A percentile compares a stretch with the other conserved stretches of the same genome.
These are phyloP conservation scores for Nitzschia sp. DNA, from an alignment of 108 stramenopile species.

Conservation along the genomic window DNA sequence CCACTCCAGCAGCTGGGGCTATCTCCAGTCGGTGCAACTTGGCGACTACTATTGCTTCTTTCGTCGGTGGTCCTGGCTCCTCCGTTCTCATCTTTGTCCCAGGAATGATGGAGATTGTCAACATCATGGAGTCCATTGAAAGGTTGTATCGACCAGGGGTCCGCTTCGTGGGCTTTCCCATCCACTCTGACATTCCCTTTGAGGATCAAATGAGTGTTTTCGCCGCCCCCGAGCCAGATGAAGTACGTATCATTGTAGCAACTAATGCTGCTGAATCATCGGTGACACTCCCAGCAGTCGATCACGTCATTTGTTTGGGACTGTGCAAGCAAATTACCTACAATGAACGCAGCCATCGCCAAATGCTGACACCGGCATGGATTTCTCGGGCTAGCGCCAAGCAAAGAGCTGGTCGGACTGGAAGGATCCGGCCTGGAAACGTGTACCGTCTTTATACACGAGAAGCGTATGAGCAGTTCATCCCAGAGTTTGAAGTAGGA, in stretches of 20 bases:
- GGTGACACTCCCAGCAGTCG: slow-evolving; percentile 94
- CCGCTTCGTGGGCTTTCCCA: slow-evolving; percentile 69
- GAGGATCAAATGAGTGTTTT: slow-evolving; percentile 92
- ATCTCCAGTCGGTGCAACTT: slow-evolving; percentile 53
- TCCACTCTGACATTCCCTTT: slow-evolving; percentile 91
- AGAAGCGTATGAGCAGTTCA: slow-evolving; percentile 52
- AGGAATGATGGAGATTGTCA: slow-evolving; percentile 92
- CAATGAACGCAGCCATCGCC: slow-evolving; percentile 66
- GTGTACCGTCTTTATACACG: slow-evolving; percentile 88
- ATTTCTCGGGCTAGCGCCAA: slow-evolving; percentile 85
- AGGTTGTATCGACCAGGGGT: slow-evolving; percentile 45
- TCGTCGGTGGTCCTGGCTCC: slow-evolving; percentile 62
- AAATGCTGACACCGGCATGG: slow-evolving; percentile 84
- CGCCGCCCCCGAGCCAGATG: slow-evolving; percentile 50
- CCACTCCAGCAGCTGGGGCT: slow-evolving; percentile 39
- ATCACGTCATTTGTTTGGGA: slow-evolving; percentile 94
- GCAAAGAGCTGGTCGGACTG: slow-evolving; percentile 95
- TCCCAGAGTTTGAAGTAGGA: slow-evolving; percentile 71
- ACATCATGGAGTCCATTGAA: slow-evolving; percentile 78
- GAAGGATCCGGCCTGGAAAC: slow-evolving; percentile 83
- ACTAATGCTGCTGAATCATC: slow-evolving; percentile 98
- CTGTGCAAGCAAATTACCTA: slow-evolving; percentile 79
- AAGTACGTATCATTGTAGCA: slow-evolving; percentile 90
- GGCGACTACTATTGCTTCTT: slow-evolving; percentile 46
- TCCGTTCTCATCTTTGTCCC: slow-evolving; percentile 96